Conservation (phyloP, 1,284 basidiomycete species). For the Ganoderma multipileum region DNA sequence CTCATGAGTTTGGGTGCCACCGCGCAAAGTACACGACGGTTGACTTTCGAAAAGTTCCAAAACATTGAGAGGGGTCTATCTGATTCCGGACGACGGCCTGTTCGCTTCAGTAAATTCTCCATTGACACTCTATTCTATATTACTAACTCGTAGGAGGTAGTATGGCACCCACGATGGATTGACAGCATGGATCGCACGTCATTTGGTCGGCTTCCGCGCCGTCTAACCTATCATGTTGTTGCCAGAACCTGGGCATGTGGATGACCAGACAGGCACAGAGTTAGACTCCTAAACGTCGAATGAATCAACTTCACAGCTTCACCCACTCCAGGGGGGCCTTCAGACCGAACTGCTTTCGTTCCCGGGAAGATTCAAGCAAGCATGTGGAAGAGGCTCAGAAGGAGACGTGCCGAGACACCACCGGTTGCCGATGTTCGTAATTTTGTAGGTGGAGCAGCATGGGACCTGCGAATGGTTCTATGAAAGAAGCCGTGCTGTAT, state of each 20-base stretch:
- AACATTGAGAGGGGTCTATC: not conserved
- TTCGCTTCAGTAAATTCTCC: not conserved
- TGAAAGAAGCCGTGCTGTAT: slow-evolving; percentile 30
- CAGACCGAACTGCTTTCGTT: not conserved
- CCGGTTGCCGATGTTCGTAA: not conserved
- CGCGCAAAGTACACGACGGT: not conserved
- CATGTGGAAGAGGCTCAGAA: not conserved
- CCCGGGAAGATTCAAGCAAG: not conserved
- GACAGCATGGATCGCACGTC: not conserved
- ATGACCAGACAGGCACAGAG: slow-evolving; percentile 13
- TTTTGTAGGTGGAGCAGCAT: slow-evolving; percentile 6
- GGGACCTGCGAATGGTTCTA: slow-evolving; percentile 15
- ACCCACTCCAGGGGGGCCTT: too few relatives aligned
- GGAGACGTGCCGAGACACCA: not conserved
- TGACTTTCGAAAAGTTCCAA: not conserved
- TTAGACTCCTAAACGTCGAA: not conserved
- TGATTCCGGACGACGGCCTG: not conserved
- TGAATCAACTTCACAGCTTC: not conserved
- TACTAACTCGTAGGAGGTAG: not conserved
- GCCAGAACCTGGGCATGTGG: not conserved
- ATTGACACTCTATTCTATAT: not conserved
- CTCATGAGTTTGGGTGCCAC: not conserved
- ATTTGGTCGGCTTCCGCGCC: slow-evolving; percentile 8
- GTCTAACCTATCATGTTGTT: slow-evolving; percentile 12
- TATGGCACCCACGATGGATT: not conserved